phyloP scores from a whole-genome alignment of 2,329 filamentous ascomycete species.

The Graphiopsis chlorocephala region DNA sequence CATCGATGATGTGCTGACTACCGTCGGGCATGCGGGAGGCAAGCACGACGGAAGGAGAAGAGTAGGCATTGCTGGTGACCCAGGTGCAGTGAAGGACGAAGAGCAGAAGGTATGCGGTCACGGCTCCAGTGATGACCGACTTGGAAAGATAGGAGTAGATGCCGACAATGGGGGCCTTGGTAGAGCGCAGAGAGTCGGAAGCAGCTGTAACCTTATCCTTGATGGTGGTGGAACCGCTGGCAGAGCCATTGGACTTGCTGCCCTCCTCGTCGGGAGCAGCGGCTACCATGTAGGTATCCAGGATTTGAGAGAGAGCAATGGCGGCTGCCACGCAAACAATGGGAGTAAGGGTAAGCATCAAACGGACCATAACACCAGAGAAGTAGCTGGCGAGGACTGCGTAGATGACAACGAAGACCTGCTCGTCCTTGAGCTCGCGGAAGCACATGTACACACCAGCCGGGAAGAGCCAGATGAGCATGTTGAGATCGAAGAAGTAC shows the following conservation, averaged over 20 bases:
- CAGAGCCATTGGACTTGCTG: constrained; percentile 41
- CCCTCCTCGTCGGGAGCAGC: constrained; percentile 56
- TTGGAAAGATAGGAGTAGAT: constrained; percentile 82
- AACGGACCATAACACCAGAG: constrained; percentile 96
- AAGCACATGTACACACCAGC: constrained; percentile 98
- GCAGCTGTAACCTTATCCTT: constrained; percentile 56
- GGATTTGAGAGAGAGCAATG: constrained; percentile 78
- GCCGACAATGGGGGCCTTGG: constrained; percentile 71
- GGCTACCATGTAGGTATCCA: constrained; percentile 77
- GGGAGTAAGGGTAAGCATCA: constrained; percentile 96
- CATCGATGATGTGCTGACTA: constrained; percentile 96
- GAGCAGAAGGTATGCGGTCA: constrained; percentile 78
- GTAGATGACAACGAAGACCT: constrained; percentile 97
- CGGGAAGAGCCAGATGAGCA: constrained; percentile 98
- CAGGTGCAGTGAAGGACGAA: constrained; percentile 98
- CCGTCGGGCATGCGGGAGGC: constrained; percentile 91
- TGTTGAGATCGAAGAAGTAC: constrained; percentile 98
- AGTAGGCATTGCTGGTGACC: constrained; percentile 99
- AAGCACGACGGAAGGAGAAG: constrained; percentile 93
- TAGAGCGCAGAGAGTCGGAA: constrained; percentile 63
- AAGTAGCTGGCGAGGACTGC: constrained; percentile 97
- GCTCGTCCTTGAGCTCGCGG: constrained; percentile 87
- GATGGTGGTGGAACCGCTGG: constrained; percentile 43
- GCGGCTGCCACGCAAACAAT: constrained; percentile 94
- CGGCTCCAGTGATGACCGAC: constrained; percentile 66